These are phyloP conservation scores for Vitis hybrid DNA, from an alignment of 177 flowering plant genomes.

Conservation along the genomic window DNA sequence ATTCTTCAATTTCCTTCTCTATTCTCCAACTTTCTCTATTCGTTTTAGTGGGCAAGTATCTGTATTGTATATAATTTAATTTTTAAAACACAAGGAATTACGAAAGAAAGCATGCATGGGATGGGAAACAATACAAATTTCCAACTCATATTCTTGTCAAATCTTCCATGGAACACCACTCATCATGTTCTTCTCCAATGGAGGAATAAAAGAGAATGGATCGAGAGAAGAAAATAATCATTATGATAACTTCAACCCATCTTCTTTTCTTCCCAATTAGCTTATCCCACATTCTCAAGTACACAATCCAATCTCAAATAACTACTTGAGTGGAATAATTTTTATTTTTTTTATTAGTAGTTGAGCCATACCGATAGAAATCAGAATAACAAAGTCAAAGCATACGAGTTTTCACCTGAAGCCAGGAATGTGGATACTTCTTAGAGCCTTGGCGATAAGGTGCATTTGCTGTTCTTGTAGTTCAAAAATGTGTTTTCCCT, in stretches of 20 bases:
- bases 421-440: slow-evolving; percentile 34
- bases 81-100: no score
- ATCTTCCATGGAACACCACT: not conserved
- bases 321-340: no score
- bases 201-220: no score
- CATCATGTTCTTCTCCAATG: no score
- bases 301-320: no score
- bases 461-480: slow-evolving; percentile 15
- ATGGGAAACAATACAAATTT: no score
- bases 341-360: no score
- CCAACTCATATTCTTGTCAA: not conserved
- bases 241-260: no score
- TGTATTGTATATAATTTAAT: slow-evolving; percentile 7
- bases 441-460: slow-evolving; percentile 13
- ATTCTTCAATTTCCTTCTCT: slow-evolving; percentile 48
- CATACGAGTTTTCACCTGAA: slow-evolving; percentile 40
- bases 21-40: slow-evolving; percentile 57
- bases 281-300: no score
- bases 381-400: not conserved
- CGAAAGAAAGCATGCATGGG: no score
- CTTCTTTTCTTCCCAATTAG: no score
- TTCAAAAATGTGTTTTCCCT: slow-evolving; percentile 41
- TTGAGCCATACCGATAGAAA: not conserved
- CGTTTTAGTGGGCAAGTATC: slow-evolving; percentile 60
- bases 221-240: no score